Evolutionary conservation across 129 eudicot species (phyloP).

Genomic region (Heracleum sosnowskyi): DNA sequence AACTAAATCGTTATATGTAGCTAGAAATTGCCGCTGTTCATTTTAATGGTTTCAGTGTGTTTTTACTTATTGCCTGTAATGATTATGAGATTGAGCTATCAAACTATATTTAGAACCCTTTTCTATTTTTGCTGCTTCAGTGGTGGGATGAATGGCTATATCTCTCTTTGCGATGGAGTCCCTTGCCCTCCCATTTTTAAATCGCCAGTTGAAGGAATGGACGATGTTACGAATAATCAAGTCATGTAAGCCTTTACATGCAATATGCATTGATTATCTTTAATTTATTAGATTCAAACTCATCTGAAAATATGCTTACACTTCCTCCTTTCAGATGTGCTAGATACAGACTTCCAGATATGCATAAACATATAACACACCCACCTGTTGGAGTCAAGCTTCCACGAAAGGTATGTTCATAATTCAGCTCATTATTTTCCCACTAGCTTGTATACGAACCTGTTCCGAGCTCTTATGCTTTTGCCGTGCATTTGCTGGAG

Average conservation of each 20-base stretch:
- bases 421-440: not conserved
- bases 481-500: not conserved
- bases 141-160: conserved; percentile 91
- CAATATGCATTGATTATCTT: not conserved
- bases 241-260: conserved; percentile 57
- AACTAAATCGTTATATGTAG: not conserved
- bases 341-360: conserved; percentile 69
- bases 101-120: conserved; percentile 7
- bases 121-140: conserved; percentile 39
- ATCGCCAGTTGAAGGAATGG: conserved; percentile 76
- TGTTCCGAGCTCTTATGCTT: no score
- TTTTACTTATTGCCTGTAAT: not conserved
- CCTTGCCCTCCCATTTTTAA: conserved; percentile 82
- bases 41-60: not conserved
- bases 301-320: not conserved
- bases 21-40: not conserved
- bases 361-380: conserved; percentile 56
- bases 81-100: not conserved
- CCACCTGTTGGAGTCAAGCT: conserved; percentile 68
- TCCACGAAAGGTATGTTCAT: conserved; percentile 62
- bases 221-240: conserved; percentile 80
- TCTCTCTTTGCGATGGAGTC: conserved; percentile 77
- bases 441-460: no score
- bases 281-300: not conserved
- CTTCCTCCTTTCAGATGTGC: conserved; percentile 56